A percentile compares a stretch with the other conserved stretches of the same genome.
Evolutionary conservation across 1,284 basidiomycete species (phyloP).

Genomic region (Microbotryum intermedium): DNA sequence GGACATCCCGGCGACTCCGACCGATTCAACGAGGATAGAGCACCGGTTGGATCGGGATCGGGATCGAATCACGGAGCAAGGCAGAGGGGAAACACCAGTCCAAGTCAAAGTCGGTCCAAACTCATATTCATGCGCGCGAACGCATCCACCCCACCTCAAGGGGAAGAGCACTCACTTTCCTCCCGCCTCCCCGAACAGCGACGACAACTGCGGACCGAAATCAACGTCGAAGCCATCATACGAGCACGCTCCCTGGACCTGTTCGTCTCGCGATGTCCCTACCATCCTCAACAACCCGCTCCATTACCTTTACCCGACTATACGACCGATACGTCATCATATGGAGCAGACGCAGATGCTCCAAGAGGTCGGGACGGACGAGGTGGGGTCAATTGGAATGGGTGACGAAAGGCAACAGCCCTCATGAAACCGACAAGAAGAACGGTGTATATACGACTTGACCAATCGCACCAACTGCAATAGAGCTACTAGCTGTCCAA

Average conservation of each 20-base stretch:
- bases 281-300: slow-evolving; percentile 5
- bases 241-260: slow-evolving; percentile 18
- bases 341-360: background rate
- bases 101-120: slow-evolving; percentile 16
- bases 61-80: background rate
- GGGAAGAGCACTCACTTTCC: background rate
- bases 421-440: too few relatives aligned
- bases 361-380: background rate
- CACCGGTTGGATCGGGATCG: background rate
- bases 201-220: slow-evolving; percentile 10
- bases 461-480: too few relatives aligned
- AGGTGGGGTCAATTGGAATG: slow-evolving; percentile 1
- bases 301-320: background rate
- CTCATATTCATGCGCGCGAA: background rate
- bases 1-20: too few relatives aligned
- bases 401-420: background rate
- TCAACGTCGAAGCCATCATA: slow-evolving; percentile 20
- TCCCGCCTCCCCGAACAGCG: background rate
- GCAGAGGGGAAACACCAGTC: background rate
- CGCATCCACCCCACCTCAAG: background rate
- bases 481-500: too few relatives aligned
- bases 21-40: background rate
- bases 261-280: slow-evolving; percentile 20
- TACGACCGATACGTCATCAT: background rate
- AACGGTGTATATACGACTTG: too few relatives aligned